These are phyloP conservation scores for Arabidopsis arenosa DNA, from an alignment of 345 rosid species.

Conservation along the genomic window DNA sequence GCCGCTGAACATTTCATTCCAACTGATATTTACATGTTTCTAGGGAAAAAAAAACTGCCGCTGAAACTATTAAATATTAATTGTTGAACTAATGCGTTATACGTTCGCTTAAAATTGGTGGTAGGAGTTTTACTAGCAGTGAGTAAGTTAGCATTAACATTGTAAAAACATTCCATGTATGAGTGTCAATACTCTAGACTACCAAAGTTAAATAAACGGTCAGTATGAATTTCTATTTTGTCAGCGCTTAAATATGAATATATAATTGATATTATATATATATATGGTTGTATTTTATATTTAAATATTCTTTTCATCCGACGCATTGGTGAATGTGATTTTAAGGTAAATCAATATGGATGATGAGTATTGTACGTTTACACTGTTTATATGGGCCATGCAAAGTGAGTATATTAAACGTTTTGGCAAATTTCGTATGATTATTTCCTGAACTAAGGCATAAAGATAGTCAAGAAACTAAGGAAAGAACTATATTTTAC, in stretches of 20 bases:
- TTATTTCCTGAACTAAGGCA: conserved; percentile 4
- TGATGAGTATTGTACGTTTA: conserved; percentile 10
- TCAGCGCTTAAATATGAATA: background rate
- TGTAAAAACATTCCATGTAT: background rate
- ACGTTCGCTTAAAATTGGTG: background rate
- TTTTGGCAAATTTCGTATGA: conserved; percentile 15
- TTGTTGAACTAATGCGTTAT: background rate
- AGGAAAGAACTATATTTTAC: background rate
- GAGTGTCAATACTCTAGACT: conserved; percentile 3
- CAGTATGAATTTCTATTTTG: background rate
- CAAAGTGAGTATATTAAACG: conserved; percentile 34
- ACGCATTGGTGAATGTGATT: conserved; percentile 10
- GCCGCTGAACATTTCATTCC: too few species aligned
- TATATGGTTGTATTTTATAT: background rate
- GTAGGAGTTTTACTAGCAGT: background rate
- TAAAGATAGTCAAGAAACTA: background rate
- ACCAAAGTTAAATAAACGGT: conserved; percentile 4
- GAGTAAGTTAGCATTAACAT: conserved; percentile 18
- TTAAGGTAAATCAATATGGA: conserved; percentile 27
- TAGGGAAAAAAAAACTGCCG: too few species aligned
- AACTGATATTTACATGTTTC: too few species aligned
- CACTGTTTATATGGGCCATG: conserved; percentile 39
- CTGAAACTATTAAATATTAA: too few species aligned
- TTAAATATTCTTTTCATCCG: background rate
- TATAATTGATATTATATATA: background rate